phyloP scores from a whole-genome alignment of 2,329 filamentous ascomycete species.

The Alternaria triticina region DNA sequence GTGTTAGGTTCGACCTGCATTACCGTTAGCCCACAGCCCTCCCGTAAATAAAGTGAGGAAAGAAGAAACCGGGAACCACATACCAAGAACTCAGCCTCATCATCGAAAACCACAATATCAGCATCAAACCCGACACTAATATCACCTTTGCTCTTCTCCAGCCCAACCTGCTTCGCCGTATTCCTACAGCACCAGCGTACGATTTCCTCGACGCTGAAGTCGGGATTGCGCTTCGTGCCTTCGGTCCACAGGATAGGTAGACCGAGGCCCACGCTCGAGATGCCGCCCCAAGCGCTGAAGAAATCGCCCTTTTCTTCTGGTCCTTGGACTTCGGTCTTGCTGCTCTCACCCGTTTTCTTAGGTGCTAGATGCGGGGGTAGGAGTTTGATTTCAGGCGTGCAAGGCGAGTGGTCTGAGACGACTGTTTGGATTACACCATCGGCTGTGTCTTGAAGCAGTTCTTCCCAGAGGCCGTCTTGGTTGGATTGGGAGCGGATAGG shows the following conservation, averaged over 20 bases:
- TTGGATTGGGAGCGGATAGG: conserved; percentile 84
- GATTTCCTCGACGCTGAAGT: conserved; percentile 73
- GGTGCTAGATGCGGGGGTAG: conserved; percentile 74
- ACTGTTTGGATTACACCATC: conserved; percentile 89
- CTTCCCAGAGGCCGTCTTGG: conserved; percentile 85
- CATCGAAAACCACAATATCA: conserved; percentile 92
- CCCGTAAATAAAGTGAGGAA: not conserved
- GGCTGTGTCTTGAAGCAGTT: conserved; percentile 61
- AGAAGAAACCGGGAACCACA: conserved; percentile 1
- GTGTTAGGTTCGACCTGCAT: conserved; percentile 62
- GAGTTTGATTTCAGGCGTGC: conserved; percentile 92
- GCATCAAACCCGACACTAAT: conserved; percentile 83
- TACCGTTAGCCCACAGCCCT: not conserved
- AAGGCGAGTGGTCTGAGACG: conserved; percentile 94
- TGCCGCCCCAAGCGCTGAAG: conserved; percentile 95
- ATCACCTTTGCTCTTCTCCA: conserved; percentile 81
- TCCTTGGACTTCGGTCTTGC: conserved; percentile 43
- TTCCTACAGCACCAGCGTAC: conserved; percentile 85
- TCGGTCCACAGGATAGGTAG: conserved; percentile 89
- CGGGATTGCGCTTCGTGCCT: conserved; percentile 64
- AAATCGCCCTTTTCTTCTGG: conserved; percentile 74
- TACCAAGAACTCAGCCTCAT: conserved; percentile 79
- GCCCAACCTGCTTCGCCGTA: conserved; percentile 86
- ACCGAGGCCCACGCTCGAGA: conserved; percentile 90
- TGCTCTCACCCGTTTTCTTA: conserved; percentile 41